Evolutionary conservation across 345 rosid genomes (phyloP).

Genomic region (Leavenworthia alabamica): DNA sequence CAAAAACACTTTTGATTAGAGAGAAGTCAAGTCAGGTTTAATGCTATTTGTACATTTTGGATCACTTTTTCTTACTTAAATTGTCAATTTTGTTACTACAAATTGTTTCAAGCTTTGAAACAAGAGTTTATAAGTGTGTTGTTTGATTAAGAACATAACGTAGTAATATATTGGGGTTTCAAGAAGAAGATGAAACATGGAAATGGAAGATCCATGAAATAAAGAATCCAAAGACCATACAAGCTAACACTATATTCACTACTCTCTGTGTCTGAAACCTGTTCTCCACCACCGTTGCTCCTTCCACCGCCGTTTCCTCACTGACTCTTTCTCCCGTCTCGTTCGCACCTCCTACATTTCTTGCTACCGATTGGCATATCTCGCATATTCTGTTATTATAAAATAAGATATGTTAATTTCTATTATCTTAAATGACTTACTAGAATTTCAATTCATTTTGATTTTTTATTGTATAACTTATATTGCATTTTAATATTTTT

Average conservation of each 20-base stretch:
- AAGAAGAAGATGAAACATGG: slow-evolving; percentile 30
- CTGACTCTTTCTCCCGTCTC: slow-evolving; percentile 37
- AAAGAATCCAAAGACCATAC: slow-evolving; percentile 34
- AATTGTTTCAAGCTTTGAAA: neutral
- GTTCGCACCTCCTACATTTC: slow-evolving; percentile 50
- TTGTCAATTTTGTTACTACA: slow-evolving; percentile 2
- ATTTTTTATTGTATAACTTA: neutral
- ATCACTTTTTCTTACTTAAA: neutral
- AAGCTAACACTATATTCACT: slow-evolving; percentile 30
- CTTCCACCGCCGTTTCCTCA: neutral
- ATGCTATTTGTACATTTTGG: slow-evolving; percentile 24
- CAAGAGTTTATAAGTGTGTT: neutral
- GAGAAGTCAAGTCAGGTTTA: neutral
- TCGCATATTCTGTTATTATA: slow-evolving; percentile 62
- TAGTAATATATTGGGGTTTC: neutral
- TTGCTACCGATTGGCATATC: slow-evolving; percentile 73
- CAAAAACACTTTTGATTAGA: neutral
- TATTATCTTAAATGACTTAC: neutral
- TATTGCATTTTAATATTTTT: neutral
- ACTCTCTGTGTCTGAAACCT: slow-evolving; percentile 68
- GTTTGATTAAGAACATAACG: neutral
- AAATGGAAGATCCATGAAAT: slow-evolving; percentile 32
- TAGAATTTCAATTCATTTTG: neutral
- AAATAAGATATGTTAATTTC: neutral
- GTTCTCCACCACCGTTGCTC: neutral